phyloP scores from a whole-genome alignment of 352 stramenopile genomes.

The Phytophthora palmivora region DNA sequence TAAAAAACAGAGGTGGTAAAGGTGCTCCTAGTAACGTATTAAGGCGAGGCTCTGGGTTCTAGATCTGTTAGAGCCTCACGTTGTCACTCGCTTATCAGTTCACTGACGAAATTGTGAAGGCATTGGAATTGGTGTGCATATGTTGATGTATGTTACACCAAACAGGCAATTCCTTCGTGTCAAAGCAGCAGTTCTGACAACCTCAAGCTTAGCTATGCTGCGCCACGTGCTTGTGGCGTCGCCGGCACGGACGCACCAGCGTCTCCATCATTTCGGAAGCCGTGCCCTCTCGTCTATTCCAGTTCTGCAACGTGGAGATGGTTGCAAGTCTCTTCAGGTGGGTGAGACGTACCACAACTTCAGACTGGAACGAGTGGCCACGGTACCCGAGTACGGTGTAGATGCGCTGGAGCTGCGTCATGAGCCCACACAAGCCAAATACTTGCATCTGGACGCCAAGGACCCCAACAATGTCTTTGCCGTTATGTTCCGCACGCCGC shows the following conservation, averaged over 20 bases:
- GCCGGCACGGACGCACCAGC: constrained; percentile 3
- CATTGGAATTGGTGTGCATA: no score
- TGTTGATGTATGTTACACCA: no score
- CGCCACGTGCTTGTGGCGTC: constrained; percentile 30
- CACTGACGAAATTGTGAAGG: no score
- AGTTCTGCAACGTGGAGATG: constrained; percentile 51
- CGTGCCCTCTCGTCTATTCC: constrained; percentile 7
- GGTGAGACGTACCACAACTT: constrained; percentile 86
- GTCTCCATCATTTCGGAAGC: not conserved
- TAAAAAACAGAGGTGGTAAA: no score
- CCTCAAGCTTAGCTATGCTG: constrained; percentile 28
- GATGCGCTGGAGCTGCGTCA: constrained; percentile 82
- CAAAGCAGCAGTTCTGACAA: not conserved
- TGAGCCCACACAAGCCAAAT: constrained; percentile 69
- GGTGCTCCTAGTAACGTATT: no score
- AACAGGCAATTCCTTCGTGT: no score
- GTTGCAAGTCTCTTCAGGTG: constrained; percentile 62
- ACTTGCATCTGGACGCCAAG: constrained; percentile 85
- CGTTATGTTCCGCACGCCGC: constrained; percentile 98
- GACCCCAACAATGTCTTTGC: constrained; percentile 92
- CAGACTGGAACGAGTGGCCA: constrained; percentile 55
- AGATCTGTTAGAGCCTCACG: no score
- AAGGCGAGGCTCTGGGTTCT: no score
- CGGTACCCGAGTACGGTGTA: constrained; percentile 86
- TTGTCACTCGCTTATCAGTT: no score